These are phyloP conservation scores for Dalbergia cultrata DNA, from an alignment of 306 rosid genomes.

Conservation along the genomic window DNA sequence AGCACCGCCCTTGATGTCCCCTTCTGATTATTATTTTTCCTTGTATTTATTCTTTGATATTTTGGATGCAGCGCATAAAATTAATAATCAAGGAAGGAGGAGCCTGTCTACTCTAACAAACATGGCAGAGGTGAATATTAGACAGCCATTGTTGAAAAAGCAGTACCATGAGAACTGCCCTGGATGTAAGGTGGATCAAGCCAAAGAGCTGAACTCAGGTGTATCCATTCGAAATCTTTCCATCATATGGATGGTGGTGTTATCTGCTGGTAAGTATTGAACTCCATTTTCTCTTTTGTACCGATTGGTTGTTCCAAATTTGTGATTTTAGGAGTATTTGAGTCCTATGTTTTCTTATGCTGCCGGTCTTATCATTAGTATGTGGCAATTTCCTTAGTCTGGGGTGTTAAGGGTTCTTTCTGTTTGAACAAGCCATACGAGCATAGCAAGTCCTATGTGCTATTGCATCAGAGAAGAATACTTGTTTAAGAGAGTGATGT, in stretches of 20 bases:
- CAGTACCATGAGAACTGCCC: slow-evolving; percentile 64
- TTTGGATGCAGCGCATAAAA: neutral
- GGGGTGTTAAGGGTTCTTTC: neutral
- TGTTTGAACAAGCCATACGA: slow-evolving; percentile 4
- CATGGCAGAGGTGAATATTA: slow-evolving; percentile 52
- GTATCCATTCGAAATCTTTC: slow-evolving; percentile 57
- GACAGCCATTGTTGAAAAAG: slow-evolving; percentile 58
- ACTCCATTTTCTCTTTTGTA: neutral
- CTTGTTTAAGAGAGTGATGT: neutral
- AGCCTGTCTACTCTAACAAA: neutral
- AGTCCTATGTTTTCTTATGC: neutral
- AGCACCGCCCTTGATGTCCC: neutral
- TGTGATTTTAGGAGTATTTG: neutral
- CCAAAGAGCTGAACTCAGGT: slow-evolving; percentile 50
- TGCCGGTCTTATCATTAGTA: neutral
- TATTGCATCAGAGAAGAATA: neutral
- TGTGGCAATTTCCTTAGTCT: neutral
- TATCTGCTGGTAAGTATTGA: slow-evolving; percentile 55
- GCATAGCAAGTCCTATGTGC: neutral
- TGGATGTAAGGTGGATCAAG: slow-evolving; percentile 70
- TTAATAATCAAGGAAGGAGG: too few relatives aligned
- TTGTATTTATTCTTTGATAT: neutral
- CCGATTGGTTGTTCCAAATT: neutral
- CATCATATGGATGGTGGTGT: slow-evolving; percentile 59
- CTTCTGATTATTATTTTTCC: neutral